Evolutionary conservation across 176 grass and related monocot species (phyloP).

Genomic region (Oryza punctata): DNA sequence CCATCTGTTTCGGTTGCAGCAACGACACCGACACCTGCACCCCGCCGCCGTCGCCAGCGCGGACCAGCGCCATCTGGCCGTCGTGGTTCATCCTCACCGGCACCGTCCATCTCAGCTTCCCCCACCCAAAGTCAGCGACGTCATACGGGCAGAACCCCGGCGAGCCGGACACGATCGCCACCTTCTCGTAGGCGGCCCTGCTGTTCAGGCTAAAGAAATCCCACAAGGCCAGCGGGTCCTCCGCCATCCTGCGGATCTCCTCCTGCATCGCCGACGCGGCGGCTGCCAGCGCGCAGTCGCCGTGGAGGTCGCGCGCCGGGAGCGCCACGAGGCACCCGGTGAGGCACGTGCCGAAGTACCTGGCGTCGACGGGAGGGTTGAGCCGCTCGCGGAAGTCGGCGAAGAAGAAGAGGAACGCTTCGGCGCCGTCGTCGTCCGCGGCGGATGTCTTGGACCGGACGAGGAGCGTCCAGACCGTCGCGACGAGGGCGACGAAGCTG

Average conservation of each 20-base stretch:
- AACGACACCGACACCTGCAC: too few relatives aligned
- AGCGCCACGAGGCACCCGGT: neutral
- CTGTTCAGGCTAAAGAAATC: too few relatives aligned
- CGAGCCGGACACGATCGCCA: too few relatives aligned
- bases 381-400: conserved; percentile 47
- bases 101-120: too few relatives aligned
- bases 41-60: too few relatives aligned
- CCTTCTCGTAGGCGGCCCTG: too few relatives aligned
- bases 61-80: too few relatives aligned
- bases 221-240: too few relatives aligned
- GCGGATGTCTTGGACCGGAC: conserved; percentile 14
- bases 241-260: neutral
- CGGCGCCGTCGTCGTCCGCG: conserved; percentile 20
- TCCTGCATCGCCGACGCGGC: conserved; percentile 37
- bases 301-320: conserved; percentile 10
- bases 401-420: conserved; percentile 24
- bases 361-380: conserved; percentile 21
- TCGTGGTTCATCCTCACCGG: too few relatives aligned
- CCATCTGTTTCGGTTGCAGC: too few relatives aligned
- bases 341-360: conserved; percentile 46
- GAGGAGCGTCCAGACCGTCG: conserved; percentile 37
- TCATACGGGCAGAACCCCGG: too few relatives aligned
- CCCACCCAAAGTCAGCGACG: too few relatives aligned
- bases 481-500: conserved; percentile 42
- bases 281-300: neutral